Base-by-base conservation (phyloP, 1,139 yeast genomes). In the Arxiozyma slooffiae region DNA sequence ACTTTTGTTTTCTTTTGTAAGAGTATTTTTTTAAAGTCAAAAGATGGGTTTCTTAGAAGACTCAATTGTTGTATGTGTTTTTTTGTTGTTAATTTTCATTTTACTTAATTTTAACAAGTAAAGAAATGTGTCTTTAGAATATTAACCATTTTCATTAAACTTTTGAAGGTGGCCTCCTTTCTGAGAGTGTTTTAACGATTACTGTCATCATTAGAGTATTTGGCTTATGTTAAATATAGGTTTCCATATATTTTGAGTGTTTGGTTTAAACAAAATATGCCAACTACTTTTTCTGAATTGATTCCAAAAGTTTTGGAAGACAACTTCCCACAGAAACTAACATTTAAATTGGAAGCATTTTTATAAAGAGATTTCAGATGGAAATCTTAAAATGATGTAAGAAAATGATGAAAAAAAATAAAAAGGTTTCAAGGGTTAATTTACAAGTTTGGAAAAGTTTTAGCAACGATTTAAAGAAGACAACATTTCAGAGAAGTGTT, bases 151-250 rank as follows among this genome's bases (percentile, higher is more conserved):
- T 14, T 30, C 14, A 11, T 30, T 30, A 30, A 30, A 30, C 2
- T 30, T 30, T 30, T 30, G 36, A 30, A 30, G 6, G 14, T 30
- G 36, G n/a, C 6, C 14, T 6, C 36, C 11, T 30, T 30, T 30
- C 14, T 2, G n/a, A 30, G 14, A 30, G 36, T 14, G 6, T 14
- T 3, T 16, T 30, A 3, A 11, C 14, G 14, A 30, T 30, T 11
- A 30, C 6, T 30, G 7, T 30, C 14, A n/a, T 21, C 41, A 38
- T 41, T 38, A 4, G 2, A 59, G 62, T 54, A 60, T 44, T 49
- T 59, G 37, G 59, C 59, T 21, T 42, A 56, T 9, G 58, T 60
- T 5, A 60, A 59, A 47, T 43, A 34, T 21, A 53, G 57, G 26
- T 58, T 58, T 48, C 60, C 58, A 9, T 30, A 34, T 18, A 30